phyloP scores from a whole-genome alignment of 2,329 filamentous ascomycete genomes.

The Phoma sp. region DNA sequence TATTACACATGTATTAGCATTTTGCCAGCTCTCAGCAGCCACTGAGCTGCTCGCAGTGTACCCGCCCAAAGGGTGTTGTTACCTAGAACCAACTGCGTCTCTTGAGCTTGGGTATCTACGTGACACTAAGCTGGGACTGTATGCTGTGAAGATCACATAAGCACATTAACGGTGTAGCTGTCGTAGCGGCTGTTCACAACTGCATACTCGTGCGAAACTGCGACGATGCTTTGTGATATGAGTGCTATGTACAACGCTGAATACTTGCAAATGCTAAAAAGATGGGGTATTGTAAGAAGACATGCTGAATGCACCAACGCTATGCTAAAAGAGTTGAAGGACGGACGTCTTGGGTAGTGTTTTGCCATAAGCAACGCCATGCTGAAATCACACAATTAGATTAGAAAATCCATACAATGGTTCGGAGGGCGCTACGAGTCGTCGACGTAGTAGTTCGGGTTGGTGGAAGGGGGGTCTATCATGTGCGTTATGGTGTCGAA shows the following conservation, averaged over 20 bases:
- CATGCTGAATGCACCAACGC: slow-evolving; percentile 3
- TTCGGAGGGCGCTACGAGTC: neutral
- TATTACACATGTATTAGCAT: too few relatives aligned
- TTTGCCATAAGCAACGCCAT: slow-evolving; percentile 1
- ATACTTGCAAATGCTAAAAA: neutral
- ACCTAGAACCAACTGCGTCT: too few relatives aligned
- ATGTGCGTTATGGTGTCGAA: neutral
- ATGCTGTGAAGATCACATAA: too few relatives aligned
- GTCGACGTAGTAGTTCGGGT: neutral
- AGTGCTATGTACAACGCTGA: neutral
- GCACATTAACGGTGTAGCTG: too few relatives aligned
- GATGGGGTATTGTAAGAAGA: neutral
- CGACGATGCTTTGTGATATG: too few relatives aligned
- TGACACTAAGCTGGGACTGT: too few relatives aligned
- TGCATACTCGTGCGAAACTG: too few relatives aligned
- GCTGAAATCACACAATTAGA: neutral
- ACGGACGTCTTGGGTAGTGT: neutral
- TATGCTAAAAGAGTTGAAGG: slow-evolving; percentile 1
- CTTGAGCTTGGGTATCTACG: too few relatives aligned
- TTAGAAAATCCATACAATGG: neutral
- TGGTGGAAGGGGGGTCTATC: neutral
- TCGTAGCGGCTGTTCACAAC: too few relatives aligned
- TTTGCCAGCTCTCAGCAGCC: too few relatives aligned
- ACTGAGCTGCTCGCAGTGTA: too few relatives aligned
- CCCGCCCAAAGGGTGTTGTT: too few relatives aligned